Evolutionary conservation across 208 protist species (phyloP).

Genomic region (Tritrichomonas foetus): DNA sequence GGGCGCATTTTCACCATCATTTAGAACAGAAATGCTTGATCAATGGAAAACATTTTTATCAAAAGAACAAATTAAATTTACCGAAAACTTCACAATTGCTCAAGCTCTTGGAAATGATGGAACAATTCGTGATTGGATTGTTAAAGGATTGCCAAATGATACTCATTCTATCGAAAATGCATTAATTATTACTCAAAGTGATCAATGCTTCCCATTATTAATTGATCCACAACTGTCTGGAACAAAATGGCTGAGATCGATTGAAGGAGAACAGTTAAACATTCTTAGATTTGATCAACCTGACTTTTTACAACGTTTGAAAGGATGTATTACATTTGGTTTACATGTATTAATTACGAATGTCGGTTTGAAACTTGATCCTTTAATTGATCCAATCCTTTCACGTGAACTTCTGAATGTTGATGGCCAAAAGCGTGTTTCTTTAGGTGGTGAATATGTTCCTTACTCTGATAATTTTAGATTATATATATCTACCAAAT

Average conservation of each 20-base stretch:
- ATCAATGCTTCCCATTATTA: conserved; percentile 48
- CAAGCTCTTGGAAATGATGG: conserved; percentile 80
- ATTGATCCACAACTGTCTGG: conserved; percentile 61
- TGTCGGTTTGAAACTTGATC: conserved; percentile 89
- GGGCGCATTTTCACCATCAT: conserved; percentile 79
- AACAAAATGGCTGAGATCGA: conserved; percentile 54
- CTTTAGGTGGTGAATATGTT: conserved; percentile 64
- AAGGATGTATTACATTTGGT: conserved; percentile 79
- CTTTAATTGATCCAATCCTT: conserved; percentile 85
- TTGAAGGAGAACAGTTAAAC: conserved; percentile 88
- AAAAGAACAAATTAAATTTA: conserved; percentile 66
- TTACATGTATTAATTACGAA: conserved; percentile 83
- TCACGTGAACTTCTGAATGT: conserved; percentile 66
- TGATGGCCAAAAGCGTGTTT: conserved; percentile 59
- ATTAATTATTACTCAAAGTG: conserved; percentile 53
- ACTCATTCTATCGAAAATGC: conserved; percentile 88
- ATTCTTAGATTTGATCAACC: conserved; percentile 79
- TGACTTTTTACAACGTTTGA: conserved; percentile 78
- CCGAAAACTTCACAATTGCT: conserved; percentile 70
- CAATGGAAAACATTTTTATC: conserved; percentile 66
- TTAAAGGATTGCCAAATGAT: conserved; percentile 85
- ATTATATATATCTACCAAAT: conserved; percentile 70
- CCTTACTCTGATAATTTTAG: conserved; percentile 64
- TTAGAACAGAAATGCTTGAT: conserved; percentile 72
- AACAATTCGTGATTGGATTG: conserved; percentile 85